Conservation (phyloP, 257 asterid genomes). For the Lantana camara region DNA sequence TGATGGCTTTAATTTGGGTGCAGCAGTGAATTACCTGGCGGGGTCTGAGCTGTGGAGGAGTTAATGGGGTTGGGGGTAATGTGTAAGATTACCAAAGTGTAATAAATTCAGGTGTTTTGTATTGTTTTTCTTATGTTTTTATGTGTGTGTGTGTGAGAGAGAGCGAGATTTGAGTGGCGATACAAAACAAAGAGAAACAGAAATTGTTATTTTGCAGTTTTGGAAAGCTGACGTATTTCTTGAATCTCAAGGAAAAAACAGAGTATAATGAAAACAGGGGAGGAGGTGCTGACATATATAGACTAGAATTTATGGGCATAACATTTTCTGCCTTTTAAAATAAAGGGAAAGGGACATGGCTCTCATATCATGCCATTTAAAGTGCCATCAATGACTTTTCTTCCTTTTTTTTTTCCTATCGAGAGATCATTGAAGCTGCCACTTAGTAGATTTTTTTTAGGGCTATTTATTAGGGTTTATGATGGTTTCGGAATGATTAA, state of each 20-base stretch:
- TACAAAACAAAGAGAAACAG: conserved; percentile 16
- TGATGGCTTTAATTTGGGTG: conserved; percentile 31
- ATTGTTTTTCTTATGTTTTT: no score
- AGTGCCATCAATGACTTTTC: no score
- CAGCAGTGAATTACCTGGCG: not conserved
- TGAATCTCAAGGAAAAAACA: conserved; percentile 24
- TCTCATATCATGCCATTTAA: no score
- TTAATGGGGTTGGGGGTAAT: not conserved
- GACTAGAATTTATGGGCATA: conserved; percentile 22
- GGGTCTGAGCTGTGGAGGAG: conserved; percentile 17
- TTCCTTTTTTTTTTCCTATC: not conserved
- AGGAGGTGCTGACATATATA: not conserved
- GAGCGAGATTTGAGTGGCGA: not conserved
- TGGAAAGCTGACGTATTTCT: conserved; percentile 34
- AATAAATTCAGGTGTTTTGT: conserved; percentile 23
- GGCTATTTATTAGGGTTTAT: no score
- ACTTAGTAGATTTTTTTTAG: no score
- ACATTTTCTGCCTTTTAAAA: not conserved
- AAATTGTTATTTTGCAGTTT: conserved; percentile 31
- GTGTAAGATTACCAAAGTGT: no score
- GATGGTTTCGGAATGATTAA: no score
- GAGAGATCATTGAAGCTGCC: not conserved
- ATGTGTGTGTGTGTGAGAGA: no score
- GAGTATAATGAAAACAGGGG: not conserved
- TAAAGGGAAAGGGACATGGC: not conserved